Evolutionary conservation across 306 rosid species (phyloP).

Genomic region (Chamaecrista fasciculata): DNA sequence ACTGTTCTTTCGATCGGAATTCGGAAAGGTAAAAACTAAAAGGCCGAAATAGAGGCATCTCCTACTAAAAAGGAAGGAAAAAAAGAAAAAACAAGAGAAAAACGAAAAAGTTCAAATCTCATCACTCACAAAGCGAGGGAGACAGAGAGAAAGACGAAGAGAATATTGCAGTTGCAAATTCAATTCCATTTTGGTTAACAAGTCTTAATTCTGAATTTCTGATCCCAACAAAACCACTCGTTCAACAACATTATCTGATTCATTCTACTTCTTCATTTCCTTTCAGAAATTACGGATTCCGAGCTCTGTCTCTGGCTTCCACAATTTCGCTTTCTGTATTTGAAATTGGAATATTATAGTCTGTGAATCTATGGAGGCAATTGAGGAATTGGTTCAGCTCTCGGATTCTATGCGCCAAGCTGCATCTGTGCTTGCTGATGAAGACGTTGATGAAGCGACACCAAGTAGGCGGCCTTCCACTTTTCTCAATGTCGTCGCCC

Average conservation of each 20-base stretch:
- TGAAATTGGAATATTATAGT: neutral
- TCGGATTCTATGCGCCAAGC: constrained; percentile 94
- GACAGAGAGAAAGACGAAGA: neutral
- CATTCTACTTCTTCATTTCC: neutral
- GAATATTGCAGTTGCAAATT: constrained; percentile 13
- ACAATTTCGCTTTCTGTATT: neutral
- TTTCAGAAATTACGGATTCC: neutral
- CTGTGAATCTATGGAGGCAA: constrained; percentile 64
- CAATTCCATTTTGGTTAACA: constrained; percentile 18
- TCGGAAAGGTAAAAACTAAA: constrained; percentile 3
- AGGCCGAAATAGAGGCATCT: constrained; percentile 28
- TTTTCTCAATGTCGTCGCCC: constrained; percentile 81
- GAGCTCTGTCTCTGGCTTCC: neutral
- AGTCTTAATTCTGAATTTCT: neutral
- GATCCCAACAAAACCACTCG: neutral
- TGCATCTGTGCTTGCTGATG: constrained; percentile 82
- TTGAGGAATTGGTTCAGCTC: constrained; percentile 76
- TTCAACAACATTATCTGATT: too few relatives aligned
- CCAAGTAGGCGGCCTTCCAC: constrained; percentile 67
- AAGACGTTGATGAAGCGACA: constrained; percentile 64
- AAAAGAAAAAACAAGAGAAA: constrained; percentile 15
- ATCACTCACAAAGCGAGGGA: neutral
- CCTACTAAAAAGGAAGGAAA: constrained; percentile 21
- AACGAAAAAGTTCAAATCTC: constrained; percentile 21
- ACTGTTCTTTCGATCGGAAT: neutral